Conservation (phyloP, 129 eudicot genomes). For the Arctium minus region DNA sequence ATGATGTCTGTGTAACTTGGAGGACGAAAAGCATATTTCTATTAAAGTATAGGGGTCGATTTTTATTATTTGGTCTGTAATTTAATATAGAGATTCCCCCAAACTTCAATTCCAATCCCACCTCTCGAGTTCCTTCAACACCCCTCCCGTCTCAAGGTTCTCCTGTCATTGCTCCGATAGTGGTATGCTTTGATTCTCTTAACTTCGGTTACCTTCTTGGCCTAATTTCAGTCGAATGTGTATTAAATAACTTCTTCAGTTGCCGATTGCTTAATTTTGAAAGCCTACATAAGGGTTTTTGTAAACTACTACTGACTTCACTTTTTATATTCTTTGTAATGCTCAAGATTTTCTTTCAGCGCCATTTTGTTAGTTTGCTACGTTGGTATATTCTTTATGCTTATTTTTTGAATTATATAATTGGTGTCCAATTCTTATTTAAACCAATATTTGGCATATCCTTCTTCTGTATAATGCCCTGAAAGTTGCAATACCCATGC, state of each 20-base stretch:
- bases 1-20: not conserved
- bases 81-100: not conserved
- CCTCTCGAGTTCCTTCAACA: not conserved
- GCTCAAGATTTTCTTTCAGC: not conserved
- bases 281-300: not conserved
- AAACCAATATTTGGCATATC: not conserved
- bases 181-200: slow-evolving; percentile 1
- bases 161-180: not conserved
- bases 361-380: not conserved
- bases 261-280: not conserved
- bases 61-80: not conserved
- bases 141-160: not conserved
- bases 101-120: not conserved
- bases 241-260: not conserved
- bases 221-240: not conserved
- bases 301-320: not conserved
- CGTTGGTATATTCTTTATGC: not conserved
- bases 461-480: not conserved
- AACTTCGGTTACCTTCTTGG: not conserved
- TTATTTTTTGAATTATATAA: not conserved
- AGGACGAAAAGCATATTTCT: not conserved
- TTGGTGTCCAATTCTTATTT: not conserved
- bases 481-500: not conserved
- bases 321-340: not conserved
- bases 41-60: not conserved